Percentiles rank a stretch among this genome's conserved stretches.
Conservation (phyloP, 179 eudicot genomes). For the Amaranthus tricolor region DNA sequence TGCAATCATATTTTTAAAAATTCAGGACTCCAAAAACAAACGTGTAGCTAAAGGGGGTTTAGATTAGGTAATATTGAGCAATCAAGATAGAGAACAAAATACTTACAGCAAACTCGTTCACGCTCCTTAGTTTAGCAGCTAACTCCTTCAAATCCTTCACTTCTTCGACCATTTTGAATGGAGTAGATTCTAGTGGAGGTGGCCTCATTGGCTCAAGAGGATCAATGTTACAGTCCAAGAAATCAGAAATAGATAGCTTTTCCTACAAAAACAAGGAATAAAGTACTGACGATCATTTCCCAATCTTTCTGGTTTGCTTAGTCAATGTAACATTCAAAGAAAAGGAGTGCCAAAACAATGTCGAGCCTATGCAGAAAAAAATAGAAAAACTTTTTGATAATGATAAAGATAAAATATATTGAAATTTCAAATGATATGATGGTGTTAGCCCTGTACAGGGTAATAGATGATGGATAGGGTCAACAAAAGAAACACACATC, state of each 20-base stretch:
- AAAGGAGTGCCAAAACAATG: neutral
- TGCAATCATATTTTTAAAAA: neutral
- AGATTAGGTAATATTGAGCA: no score
- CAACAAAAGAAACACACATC: no score
- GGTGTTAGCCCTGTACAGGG: no score
- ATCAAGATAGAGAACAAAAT: neutral
- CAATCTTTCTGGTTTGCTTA: no score
- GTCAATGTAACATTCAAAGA: no score
- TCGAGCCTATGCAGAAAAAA: no score
- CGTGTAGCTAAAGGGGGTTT: no score
- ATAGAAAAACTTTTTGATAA: no score
- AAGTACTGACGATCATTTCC: neutral
- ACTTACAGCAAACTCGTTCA: constrained; percentile 83
- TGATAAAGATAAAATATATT: no score
- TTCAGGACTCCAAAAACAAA: no score
- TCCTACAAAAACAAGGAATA: constrained; percentile 45
- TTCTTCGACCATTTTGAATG: constrained; percentile 73
- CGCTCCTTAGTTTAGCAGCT: constrained; percentile 61
- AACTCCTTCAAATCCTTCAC: constrained; percentile 82
- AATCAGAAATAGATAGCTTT: constrained; percentile 54
- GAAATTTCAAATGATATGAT: no score
- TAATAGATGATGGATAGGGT: no score
- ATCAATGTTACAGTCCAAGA: constrained; percentile 54
- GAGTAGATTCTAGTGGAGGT: constrained; percentile 61
- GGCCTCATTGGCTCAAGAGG: constrained; percentile 54